Percentiles rank a stretch among this genome's conserved stretches.
Conservation (phyloP, 2,329 filamentous ascomycete species). For the Ceratocystis papillata region DNA sequence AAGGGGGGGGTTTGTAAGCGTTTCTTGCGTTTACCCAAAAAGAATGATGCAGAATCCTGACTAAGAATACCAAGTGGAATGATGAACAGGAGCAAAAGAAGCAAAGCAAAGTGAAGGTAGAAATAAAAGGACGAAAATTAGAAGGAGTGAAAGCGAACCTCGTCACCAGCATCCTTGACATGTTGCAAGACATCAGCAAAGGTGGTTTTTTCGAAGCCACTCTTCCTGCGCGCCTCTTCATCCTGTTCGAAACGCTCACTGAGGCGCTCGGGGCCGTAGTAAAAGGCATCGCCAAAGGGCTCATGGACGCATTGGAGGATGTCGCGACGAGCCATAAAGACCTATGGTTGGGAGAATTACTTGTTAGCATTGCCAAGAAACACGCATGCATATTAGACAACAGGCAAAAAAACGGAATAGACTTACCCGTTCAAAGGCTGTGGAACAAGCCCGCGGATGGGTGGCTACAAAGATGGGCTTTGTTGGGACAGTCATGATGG, state of each 20-base stretch:
- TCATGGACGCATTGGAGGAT: conserved; percentile 79
- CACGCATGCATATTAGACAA: conserved; percentile 26
- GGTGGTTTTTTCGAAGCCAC: conserved; percentile 58
- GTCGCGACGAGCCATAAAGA: conserved; percentile 90
- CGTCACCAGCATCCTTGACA: conserved; percentile 58
- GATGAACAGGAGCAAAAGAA: conserved; percentile 7
- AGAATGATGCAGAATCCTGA: neutral
- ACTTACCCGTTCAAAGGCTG: conserved; percentile 80
- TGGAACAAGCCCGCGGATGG: conserved; percentile 89
- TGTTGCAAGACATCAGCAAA: conserved; percentile 67
- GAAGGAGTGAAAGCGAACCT: conserved; percentile 42
- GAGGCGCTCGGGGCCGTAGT: conserved; percentile 85
- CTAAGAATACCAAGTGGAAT: neutral
- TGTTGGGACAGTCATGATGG: conserved; percentile 45
- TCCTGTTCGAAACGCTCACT: conserved; percentile 68
- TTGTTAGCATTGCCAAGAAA: conserved; percentile 9
- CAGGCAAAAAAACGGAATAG: conserved; percentile 26
- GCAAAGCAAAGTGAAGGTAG: conserved; percentile 7
- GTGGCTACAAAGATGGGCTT: conserved; percentile 80
- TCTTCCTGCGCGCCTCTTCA: conserved; percentile 41
- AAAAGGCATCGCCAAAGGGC: conserved; percentile 93
- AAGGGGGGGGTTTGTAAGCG: conserved; percentile 22
- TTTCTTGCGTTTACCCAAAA: conserved; percentile 15
- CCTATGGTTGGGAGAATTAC: conserved; percentile 39
- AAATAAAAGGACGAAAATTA: neutral